phyloP scores from a whole-genome alignment of 1,284 basidiomycete genomes.

The Veloporphyrellus conicus region DNA sequence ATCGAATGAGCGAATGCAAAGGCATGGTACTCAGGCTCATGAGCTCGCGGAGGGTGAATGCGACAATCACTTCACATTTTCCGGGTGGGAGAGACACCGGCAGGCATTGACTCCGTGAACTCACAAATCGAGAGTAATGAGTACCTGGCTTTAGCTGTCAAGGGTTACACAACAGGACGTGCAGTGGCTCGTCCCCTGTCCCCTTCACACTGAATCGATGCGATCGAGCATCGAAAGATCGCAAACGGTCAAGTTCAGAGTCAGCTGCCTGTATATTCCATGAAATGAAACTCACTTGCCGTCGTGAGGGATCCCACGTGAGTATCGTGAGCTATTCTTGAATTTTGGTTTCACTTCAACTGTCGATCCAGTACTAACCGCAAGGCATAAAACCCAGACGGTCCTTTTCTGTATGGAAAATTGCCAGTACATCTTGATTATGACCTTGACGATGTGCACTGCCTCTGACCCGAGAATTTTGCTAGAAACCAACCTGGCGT shows the following conservation, averaged over 20 bases:
- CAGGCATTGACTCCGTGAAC: too few species aligned
- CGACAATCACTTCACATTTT: not conserved
- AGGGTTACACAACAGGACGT: not conserved
- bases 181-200: not conserved
- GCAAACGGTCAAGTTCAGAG: not conserved
- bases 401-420: too few species aligned
- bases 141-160: not conserved
- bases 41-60: constrained; percentile 4
- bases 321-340: not conserved
- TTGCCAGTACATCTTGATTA: too few species aligned
- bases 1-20: too few species aligned
- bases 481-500: too few species aligned
- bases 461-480: too few species aligned
- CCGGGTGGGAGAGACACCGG: not conserved
- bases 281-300: not conserved
- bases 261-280: not conserved
- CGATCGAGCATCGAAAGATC: not conserved
- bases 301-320: not conserved
- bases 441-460: too few species aligned
- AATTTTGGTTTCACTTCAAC: too few species aligned
- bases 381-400: too few species aligned
- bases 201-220: not conserved
- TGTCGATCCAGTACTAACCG: too few species aligned
- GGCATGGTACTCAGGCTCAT: too few species aligned
- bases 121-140: not conserved